Evolutionary conservation across 768 basidiomycete genomes (phyloP), one percentile per base, ranked within the genome.

Genomic region (Cubamyces sp.): DNA sequence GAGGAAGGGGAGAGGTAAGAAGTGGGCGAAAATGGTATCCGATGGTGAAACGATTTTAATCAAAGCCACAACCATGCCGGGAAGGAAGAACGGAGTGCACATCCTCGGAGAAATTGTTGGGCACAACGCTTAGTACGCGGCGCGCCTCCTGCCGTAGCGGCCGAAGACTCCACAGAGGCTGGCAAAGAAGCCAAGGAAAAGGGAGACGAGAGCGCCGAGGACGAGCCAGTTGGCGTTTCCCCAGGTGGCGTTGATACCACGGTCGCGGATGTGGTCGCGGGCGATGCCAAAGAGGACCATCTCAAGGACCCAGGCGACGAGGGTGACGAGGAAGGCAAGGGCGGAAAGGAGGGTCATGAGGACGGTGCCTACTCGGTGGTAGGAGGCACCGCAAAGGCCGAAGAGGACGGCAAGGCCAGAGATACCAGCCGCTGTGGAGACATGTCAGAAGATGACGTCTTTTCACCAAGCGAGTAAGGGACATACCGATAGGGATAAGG

Each of bases 211-310:
- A 0, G 91, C 91, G 58, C 84, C 91, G 46, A 94, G 81, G 3
- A 88, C 88, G 59, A 94, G 69, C 92, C 92, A 95, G 70, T 86
- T 87, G 46, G 90, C 92, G 72, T 91, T 92, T 16, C 91, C 92
- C 74, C 85, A 88, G 64, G 81, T 76, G 3, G 89, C 84, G 25
- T 67, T 53, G 28, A 77, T 70, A 19, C 81, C 82, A 19, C 75
- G 75, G 62, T 82, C 74, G 58, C 81, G 79, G 69, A 89, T 81
- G 45, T 82, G 79, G 65, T 83, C 73, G 60, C 86, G 85, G 18
- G 84, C 84, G 63, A 91, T 82, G 50, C 87, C 87, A 73, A 90
- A 95, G 54, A 95, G 83, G 45, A 84, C 84, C 84, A 93, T 88
- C 75, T 92, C 91, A 73, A 94, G 78, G 47, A 92, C 75, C 76